phyloP scores from a whole-genome alignment of 129 eudicot species.

The Smallanthus sonchifolius region DNA sequence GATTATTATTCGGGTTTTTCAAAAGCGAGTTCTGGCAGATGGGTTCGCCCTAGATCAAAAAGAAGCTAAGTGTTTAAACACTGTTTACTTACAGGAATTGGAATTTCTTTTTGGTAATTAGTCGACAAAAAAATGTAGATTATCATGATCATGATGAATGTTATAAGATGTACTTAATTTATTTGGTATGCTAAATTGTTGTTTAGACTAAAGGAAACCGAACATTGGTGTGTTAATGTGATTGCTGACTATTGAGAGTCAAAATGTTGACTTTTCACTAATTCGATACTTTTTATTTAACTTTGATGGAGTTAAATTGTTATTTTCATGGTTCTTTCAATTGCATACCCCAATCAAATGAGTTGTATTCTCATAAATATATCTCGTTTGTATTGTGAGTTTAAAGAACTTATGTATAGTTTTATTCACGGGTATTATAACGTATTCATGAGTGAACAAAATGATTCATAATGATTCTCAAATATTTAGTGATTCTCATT shows the following conservation, averaged over 20 bases:
- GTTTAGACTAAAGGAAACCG: neutral
- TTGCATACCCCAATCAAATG: no score
- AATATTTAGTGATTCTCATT: no score
- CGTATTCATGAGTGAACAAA: no score
- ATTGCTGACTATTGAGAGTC: conserved; percentile 5
- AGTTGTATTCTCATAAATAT: no score
- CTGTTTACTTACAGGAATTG: neutral
- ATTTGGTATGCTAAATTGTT: neutral
- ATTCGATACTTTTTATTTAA: neutral
- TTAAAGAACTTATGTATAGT: no score
- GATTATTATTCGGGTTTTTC: conserved; percentile 59
- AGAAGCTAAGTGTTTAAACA: conserved; percentile 19
- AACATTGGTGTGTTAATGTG: neutral
- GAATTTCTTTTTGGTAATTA: neutral
- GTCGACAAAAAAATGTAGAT: conserved; percentile 20
- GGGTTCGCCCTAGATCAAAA: conserved; percentile 59
- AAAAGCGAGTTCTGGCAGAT: conserved; percentile 50
- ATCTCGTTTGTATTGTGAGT: no score
- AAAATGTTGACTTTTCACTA: neutral
- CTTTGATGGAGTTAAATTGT: neutral
- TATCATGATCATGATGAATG: conserved; percentile 1
- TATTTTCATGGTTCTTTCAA: no score
- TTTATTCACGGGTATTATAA: no score
- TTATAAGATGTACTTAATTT: conserved; percentile 5
- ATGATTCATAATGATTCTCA: no score